Evolutionary conservation across 176 grass and related monocot genomes (phyloP).

Genomic region (Ensete ventricosum): DNA sequence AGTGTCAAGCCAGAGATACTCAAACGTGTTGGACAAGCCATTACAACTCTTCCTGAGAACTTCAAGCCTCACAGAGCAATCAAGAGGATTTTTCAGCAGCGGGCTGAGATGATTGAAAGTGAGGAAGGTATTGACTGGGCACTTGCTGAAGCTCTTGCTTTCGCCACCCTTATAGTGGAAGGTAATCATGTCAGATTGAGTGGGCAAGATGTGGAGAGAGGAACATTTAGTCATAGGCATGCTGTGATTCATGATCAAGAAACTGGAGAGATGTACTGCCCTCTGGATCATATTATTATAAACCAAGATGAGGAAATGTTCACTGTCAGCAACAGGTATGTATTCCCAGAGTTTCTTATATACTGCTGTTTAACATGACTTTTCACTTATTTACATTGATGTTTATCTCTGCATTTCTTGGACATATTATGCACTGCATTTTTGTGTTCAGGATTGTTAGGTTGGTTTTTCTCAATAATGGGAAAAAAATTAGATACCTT

Average conservation of each 20-base stretch:
- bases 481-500: too few relatives aligned
- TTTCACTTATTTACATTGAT: not conserved
- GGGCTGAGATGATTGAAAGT: constrained; percentile 67
- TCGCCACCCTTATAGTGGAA: constrained; percentile 83
- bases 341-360: constrained; percentile 18
- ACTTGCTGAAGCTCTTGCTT: constrained; percentile 77
- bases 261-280: constrained; percentile 33
- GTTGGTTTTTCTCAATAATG: too few relatives aligned
- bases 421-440: not conserved
- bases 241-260: constrained; percentile 83
- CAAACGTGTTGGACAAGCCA: constrained; percentile 80
- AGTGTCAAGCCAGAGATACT: constrained; percentile 89
- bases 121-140: constrained; percentile 96
- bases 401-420: not conserved
- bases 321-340: constrained; percentile 74
- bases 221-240: constrained; percentile 93
- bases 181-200: constrained; percentile 95
- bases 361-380: not conserved
- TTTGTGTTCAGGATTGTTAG: not conserved
- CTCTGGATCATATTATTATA: constrained; percentile 33
- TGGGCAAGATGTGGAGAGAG: constrained; percentile 94
- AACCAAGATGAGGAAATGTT: constrained; percentile 48
- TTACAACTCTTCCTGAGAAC: constrained; percentile 71
- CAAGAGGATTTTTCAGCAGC: constrained; percentile 82
- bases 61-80: constrained; percentile 94